A percentile compares a stretch with the other conserved stretches of the same genome.
Evolutionary conservation across 2,329 filamentous ascomycete species (phyloP).

Genomic region (Aspergillus transmontanensis): DNA sequence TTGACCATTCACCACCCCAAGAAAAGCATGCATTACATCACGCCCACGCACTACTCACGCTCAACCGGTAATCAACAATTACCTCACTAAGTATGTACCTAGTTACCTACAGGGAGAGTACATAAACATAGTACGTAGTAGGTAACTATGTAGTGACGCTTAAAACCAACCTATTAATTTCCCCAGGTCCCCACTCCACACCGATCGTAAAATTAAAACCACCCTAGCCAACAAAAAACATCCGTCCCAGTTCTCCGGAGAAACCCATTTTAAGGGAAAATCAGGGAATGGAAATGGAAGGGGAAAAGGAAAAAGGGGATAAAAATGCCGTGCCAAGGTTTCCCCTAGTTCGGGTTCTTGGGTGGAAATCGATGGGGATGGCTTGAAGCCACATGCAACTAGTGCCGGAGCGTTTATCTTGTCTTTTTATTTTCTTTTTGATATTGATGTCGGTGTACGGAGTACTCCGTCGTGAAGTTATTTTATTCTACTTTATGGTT

Average conservation of each 20-base stretch:
- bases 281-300: not conserved
- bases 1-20: not conserved
- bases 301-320: not conserved
- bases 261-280: not conserved
- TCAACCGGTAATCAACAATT: too few species aligned
- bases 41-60: too few species aligned
- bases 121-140: too few species aligned
- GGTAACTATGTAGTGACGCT: not conserved
- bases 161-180: not conserved
- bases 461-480: too few species aligned
- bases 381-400: constrained; percentile 5
- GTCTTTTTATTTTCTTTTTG: not conserved
- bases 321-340: not conserved
- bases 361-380: not conserved
- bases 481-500: too few species aligned
- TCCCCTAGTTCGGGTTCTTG: not conserved
- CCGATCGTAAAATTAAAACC: not conserved
- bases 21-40: not conserved
- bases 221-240: not conserved
- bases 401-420: constrained; percentile 4
- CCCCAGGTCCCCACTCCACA: not conserved
- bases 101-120: not conserved
- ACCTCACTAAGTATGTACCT: too few species aligned
- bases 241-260: not conserved
- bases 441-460: not conserved